Evolutionary conservation across 164 flowering plant species (phyloP), one percentile per base, ranked within the genome.

Genomic region (Liriodendron chinense): DNA sequence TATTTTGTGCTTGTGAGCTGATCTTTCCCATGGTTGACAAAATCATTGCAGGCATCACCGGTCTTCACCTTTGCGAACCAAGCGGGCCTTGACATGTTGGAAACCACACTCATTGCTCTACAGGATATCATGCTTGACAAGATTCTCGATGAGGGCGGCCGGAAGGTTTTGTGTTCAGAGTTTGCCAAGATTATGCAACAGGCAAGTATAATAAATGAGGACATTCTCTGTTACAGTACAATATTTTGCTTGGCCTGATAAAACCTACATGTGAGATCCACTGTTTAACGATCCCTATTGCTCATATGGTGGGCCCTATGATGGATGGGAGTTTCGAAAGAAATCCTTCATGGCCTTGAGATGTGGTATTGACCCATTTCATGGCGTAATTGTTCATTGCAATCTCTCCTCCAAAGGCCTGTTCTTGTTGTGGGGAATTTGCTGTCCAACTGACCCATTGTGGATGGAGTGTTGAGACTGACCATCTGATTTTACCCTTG

Each of bases 81-180:
- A 76, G 92, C 93, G 26, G 95, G 97, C 47, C 91, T 93, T 26
- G 92, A 93, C 81, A 93, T 93, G 97, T 89, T 93, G 1, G 97
- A 93, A 83, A 91, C 95, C 21, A 88, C 97, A 23, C 77, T 90
- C 69, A 86, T 89, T 1, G 91, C 95, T 8, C 87, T 93, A 34
- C 94, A 93, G 74, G 96, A 89, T 76, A 88, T 93, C 8, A 83
- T 86, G 34, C 83, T 93, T 67, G 94, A 91, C 25, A 93, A 89
- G 83, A 87, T 91, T 7, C 87, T 91, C 65, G 92, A 91, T 68
- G 94, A 93, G 71, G 56, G 56, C 2, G 90, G 93, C 50, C 78
- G 81, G 26, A 88, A 89, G 80, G 80, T 83, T 20, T 79, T 89
- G 53, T 84, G 84, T 81, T 82, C 89, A 5, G 91, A 89, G 75